phyloP scores from a whole-genome alignment of 2,329 filamentous ascomycete genomes.

The Alternaria hordeiaustralica region DNA sequence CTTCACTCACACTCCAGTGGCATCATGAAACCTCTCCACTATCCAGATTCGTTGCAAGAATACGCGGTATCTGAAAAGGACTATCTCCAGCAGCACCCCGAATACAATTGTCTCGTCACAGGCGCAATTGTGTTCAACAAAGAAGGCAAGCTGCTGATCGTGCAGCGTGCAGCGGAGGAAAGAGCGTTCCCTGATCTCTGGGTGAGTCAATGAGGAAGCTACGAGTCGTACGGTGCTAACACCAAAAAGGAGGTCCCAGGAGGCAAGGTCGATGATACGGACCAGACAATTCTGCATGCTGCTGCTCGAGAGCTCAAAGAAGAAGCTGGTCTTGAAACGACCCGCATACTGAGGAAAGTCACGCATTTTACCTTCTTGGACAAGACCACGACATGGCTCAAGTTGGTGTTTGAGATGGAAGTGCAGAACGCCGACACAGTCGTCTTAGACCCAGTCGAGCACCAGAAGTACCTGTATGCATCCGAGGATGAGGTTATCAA shows the following conservation, averaged over 20 bases:
- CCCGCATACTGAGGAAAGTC: slow-evolving; percentile 52
- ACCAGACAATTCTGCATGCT: slow-evolving; percentile 57
- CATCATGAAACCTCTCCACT: slow-evolving; percentile 20
- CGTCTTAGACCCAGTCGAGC: slow-evolving; percentile 50
- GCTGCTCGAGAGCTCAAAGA: slow-evolving; percentile 60
- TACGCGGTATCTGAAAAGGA: slow-evolving; percentile 38
- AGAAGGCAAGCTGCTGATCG: slow-evolving; percentile 41
- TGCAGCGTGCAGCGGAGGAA: slow-evolving; percentile 46
- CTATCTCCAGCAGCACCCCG: slow-evolving; percentile 33
- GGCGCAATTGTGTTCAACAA: slow-evolving; percentile 43
- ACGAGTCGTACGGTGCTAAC: slow-evolving; percentile 7
- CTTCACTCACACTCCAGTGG: not conserved
- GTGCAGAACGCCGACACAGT: slow-evolving; percentile 34
- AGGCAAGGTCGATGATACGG: slow-evolving; percentile 55
- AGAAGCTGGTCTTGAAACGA: slow-evolving; percentile 58
- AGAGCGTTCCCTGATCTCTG: slow-evolving; percentile 43
- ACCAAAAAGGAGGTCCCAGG: slow-evolving; percentile 58
- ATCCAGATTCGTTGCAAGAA: slow-evolving; percentile 31
- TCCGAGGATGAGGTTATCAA: slow-evolving; percentile 49
- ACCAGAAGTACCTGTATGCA: slow-evolving; percentile 50
- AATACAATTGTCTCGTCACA: slow-evolving; percentile 37
- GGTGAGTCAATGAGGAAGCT: slow-evolving; percentile 24
- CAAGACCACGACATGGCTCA: slow-evolving; percentile 38
- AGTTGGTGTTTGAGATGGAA: slow-evolving; percentile 46
- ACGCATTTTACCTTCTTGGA: slow-evolving; percentile 42